Evolutionary conservation across 768 basidiomycete genomes (phyloP).

Genomic region (Xerocomellus chrysenteron): DNA sequence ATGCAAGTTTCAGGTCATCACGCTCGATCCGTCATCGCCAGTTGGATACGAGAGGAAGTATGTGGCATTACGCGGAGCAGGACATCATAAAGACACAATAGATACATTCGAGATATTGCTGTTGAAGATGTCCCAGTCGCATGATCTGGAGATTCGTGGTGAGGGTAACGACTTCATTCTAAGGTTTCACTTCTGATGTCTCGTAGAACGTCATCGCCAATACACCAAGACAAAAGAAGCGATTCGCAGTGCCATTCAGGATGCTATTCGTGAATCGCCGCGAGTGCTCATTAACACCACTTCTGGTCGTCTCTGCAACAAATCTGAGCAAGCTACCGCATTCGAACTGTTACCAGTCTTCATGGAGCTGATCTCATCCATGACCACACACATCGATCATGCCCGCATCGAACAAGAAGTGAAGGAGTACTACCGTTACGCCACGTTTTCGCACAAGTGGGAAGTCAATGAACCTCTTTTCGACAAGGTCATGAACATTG

Average conservation of each 20-base stretch:
- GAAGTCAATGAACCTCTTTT: no score
- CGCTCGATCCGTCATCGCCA: no score
- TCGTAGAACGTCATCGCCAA: not conserved
- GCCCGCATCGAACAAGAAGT: not conserved
- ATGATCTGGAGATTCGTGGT: not conserved
- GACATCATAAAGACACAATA: not conserved
- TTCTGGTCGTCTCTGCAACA: not conserved
- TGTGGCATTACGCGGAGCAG: not conserved
- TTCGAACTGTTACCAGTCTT: not conserved
- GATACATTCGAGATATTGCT: not conserved
- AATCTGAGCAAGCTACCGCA: not conserved
- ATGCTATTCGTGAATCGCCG: not conserved
- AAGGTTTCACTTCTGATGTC: not conserved
- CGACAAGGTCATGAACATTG: no score
- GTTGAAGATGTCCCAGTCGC: not conserved
- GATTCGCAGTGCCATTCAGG: not conserved
- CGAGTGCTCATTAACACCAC: conserved; percentile 1
- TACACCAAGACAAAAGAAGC: not conserved
- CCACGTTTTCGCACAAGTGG: no score
- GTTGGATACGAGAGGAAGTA: not conserved
- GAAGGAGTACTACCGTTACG: not conserved
- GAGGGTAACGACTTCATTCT: not conserved
- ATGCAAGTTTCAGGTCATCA: no score
- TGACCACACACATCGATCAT: not conserved
- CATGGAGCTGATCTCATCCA: not conserved